phyloP scores from a whole-genome alignment of 371 early-diverging fungal species.

The Conidiobolus incongruus region DNA sequence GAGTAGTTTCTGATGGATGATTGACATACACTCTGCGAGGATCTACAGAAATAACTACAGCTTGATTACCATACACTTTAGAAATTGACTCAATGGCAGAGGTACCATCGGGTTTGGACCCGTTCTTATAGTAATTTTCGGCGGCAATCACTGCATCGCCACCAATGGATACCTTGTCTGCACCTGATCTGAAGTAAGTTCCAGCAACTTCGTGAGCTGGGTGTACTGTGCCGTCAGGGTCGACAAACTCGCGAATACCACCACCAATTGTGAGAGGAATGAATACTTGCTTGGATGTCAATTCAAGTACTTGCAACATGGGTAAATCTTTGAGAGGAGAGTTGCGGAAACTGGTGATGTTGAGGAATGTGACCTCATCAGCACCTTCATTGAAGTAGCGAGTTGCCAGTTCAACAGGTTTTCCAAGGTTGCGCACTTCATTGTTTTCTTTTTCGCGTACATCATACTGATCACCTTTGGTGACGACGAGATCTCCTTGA shows the following conservation, averaged over 20 bases:
- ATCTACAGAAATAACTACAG: conserved; percentile 95
- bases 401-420: conserved; percentile 81
- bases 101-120: conserved; percentile 22
- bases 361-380: conserved; percentile 90
- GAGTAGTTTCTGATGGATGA: conserved; percentile 10
- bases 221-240: conserved; percentile 54
- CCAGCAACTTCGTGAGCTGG: conserved; percentile 87
- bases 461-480: conserved; percentile 97
- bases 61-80: conserved; percentile 78
- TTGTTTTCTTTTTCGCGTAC: conserved; percentile 50
- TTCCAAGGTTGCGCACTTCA: conserved; percentile 88
- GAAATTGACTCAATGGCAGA: conserved; percentile 87
- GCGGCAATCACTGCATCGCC: conserved; percentile 94
- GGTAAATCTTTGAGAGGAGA: conserved; percentile 75
- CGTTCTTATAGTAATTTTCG: conserved; percentile 43
- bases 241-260: conserved; percentile 78
- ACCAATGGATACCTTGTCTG: conserved; percentile 96
- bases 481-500: conserved; percentile 86
- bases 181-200: conserved; percentile 93
- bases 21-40: conserved; percentile 83
- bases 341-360: conserved; percentile 92
- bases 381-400: conserved; percentile 90
- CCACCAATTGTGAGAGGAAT: conserved; percentile 96
- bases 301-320: conserved; percentile 77
- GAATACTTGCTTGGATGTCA: conserved; percentile 77